phyloP scores from a whole-genome alignment of 2,329 filamentous ascomycete species.

The Aciculosporium take region DNA sequence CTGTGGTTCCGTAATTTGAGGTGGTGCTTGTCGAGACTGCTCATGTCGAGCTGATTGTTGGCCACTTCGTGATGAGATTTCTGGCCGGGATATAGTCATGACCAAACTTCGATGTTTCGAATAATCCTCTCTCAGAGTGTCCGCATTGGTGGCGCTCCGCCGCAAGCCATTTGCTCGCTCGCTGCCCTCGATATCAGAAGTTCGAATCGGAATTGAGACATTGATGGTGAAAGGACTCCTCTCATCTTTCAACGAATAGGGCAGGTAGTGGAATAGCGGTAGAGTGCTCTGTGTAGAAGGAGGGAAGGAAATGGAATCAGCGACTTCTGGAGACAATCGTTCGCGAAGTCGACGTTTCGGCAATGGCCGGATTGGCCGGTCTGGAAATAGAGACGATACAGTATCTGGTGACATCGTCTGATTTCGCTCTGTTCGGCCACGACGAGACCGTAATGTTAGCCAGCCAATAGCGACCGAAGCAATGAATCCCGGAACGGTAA shows the following conservation, averaged over 20 bases:
- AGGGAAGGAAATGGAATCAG: constrained; percentile 70
- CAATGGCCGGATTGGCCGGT: constrained; percentile 83
- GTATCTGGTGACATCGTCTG: constrained; percentile 57
- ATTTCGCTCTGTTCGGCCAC: constrained; percentile 25
- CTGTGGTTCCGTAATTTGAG: constrained; percentile 32
- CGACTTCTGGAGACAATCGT: constrained; percentile 71
- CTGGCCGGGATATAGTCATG: constrained; percentile 32
- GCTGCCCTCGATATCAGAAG: neutral
- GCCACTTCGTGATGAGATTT: constrained; percentile 27
- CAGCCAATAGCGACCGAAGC: constrained; percentile 11
- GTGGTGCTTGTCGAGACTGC: constrained; percentile 29
- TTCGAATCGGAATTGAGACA: neutral
- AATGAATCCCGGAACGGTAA: constrained; percentile 8
- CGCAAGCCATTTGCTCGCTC: constrained; percentile 6
- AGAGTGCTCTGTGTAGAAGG: constrained; percentile 55
- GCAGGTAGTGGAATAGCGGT: constrained; percentile 53
- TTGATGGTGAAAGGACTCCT: constrained; percentile 9
- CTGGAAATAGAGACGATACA: constrained; percentile 66
- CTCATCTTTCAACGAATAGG: constrained; percentile 41
- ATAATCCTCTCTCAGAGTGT: constrained; percentile 42
- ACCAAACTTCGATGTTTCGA: constrained; percentile 24
- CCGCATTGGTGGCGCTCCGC: constrained; percentile 10
- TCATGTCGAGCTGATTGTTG: constrained; percentile 30
- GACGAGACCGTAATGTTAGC: constrained; percentile 15
- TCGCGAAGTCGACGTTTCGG: constrained; percentile 81